Percentiles rank a stretch among this genome's conserved stretches.
Conservation (phyloP, 2,329 filamentous ascomycete genomes). For the Stagonosporopsis chrysanthemi region DNA sequence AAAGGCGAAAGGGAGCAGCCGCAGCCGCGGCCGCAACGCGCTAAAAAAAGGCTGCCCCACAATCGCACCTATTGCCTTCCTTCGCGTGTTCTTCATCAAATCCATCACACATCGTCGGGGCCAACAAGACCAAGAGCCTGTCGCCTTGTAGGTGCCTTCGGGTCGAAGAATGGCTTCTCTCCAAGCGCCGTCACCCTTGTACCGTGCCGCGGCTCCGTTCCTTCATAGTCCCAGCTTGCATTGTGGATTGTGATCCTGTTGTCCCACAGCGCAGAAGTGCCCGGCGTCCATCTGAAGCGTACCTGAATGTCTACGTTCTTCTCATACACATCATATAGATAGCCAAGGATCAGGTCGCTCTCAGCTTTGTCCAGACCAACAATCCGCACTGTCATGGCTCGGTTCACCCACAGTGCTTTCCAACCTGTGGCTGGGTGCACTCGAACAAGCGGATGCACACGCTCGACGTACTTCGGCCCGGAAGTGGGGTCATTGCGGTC, state of each 20-base stretch:
- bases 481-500: conserved; percentile 67
- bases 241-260: conserved; percentile 79
- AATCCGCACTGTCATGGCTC: conserved; percentile 72
- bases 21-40: background rate
- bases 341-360: conserved; percentile 71
- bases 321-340: conserved; percentile 74
- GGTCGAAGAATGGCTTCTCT: conserved; percentile 74
- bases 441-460: conserved; percentile 72
- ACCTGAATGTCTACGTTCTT: conserved; percentile 75
- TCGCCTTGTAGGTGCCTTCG: conserved; percentile 69
- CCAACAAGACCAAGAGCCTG: conserved; percentile 71
- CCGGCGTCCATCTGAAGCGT: conserved; percentile 73
- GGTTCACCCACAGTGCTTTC: conserved; percentile 77
- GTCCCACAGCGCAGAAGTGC: conserved; percentile 74
- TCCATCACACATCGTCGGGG: conserved; percentile 59
- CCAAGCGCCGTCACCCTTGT: conserved; percentile 75
- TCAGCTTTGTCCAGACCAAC: conserved; percentile 73
- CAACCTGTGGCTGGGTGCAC: conserved; percentile 77
- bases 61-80: conserved; percentile 7
- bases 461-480: conserved; percentile 72
- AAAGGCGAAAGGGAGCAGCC: conserved; percentile 8
- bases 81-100: conserved; percentile 5
- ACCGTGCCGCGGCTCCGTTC: conserved; percentile 71
- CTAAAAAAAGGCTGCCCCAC: conserved; percentile 1
- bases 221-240: conserved; percentile 76